Evolutionary conservation across 2,329 filamentous ascomycete genomes (phyloP), one percentile per base, ranked within the genome.

Genomic region (Colletotrichum echinochloae): DNA sequence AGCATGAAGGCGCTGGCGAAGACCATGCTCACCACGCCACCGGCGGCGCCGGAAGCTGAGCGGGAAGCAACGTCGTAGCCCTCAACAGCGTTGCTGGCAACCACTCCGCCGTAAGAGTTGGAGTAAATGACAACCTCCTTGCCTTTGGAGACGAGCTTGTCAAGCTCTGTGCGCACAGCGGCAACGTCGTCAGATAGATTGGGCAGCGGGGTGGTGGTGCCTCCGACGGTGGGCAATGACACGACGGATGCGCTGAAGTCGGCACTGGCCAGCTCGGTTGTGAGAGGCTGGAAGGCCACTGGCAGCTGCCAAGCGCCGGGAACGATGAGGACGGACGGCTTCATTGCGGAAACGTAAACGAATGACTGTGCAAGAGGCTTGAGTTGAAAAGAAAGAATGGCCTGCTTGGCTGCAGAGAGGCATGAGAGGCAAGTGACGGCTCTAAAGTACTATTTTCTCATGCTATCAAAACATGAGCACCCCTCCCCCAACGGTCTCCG

Each of bases 81-180:
- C 23, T 76, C 73, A 3, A 84, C 74, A 0, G 81, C 83, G 57
- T 80, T 80, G 44, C 78, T 77, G 7, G 78, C 79, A 1, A 83
- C 76, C 0, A 83, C 75, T 20, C 83, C 83, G 20, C 81, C 80
- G 75, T 83, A 85, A 2, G 81, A 84, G 72, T 86, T 83, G 11
- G 79, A 77, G 9, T 82, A 73, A 4, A 85, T 77, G 0, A 85
- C 73, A 9, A 86, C 78, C 37, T 84, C 77, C 61, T 82, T 81
- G 20, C 80, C 80, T 2, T 75, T 65, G 33, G 79, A 77, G 7
- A 77, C 74, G 18, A 84, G 76, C 16, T 67, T 62, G 18, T 74
- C 61, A 39, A 82, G 46, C 0, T 73, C 70, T 0, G 54, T 26
- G n/a, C 78, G 76, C 16, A 83, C 76, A 2, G 76, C 77, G 0